phyloP scores from a whole-genome alignment of 2,329 filamentous ascomycete species.

The Pseudogymnoascus sp. region DNA sequence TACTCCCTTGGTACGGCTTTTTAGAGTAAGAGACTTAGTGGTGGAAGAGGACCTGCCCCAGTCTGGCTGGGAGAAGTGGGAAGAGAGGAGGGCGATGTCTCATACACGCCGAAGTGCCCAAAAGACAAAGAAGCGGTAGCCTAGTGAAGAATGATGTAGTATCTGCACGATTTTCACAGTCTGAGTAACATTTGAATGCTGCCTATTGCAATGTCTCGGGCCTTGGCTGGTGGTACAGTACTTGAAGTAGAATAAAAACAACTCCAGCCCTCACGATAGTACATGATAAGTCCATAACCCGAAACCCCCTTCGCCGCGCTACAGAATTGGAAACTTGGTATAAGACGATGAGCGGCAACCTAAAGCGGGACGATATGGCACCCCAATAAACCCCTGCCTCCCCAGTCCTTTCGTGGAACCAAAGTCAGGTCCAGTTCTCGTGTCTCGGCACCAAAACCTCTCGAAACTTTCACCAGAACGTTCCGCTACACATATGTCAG shows the following conservation, averaged over 20 bases:
- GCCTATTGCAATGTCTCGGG: not conserved
- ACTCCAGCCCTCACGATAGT: not conserved
- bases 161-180: not conserved
- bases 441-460: slow-evolving; percentile 28
- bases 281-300: not conserved
- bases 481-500: slow-evolving; percentile 44
- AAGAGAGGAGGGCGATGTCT: slow-evolving; percentile 33
- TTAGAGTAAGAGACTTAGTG: slow-evolving; percentile 76
- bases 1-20: slow-evolving; percentile 52
- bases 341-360: slow-evolving; percentile 19
- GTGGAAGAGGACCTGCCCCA: slow-evolving; percentile 83
- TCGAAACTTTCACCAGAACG: slow-evolving; percentile 61
- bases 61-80: slow-evolving; percentile 92
- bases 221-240: not conserved
- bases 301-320: not conserved
- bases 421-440: slow-evolving; percentile 63
- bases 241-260: not conserved
- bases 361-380: slow-evolving; percentile 82
- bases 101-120: not conserved
- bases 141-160: not conserved
- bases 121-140: slow-evolving; percentile 1
- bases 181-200: not conserved
- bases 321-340: not conserved
- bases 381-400: slow-evolving; percentile 79
- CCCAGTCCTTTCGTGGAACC: slow-evolving; percentile 76